phyloP scores from a whole-genome alignment of 441 rosid genomes.

The Melastoma candidum region DNA sequence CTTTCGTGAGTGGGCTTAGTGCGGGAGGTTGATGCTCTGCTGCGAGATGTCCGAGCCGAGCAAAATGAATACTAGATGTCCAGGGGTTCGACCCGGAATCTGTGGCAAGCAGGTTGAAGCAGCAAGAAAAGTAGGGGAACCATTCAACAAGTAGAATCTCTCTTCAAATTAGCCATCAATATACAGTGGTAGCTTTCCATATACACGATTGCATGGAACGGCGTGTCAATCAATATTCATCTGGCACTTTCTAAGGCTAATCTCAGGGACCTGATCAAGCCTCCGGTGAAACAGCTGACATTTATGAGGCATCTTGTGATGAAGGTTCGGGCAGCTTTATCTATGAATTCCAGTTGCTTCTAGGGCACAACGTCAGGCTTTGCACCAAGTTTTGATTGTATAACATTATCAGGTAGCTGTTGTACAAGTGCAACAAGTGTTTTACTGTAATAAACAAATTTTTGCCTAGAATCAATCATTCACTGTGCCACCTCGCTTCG shows the following conservation, averaged over 20 bases:
- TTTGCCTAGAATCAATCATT: constrained; percentile 11
- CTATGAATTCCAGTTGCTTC: too few relatives aligned
- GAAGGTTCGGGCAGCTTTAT: too few relatives aligned
- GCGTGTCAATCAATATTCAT: too few relatives aligned
- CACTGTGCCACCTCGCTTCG: constrained; percentile 36
- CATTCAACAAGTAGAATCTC: constrained; percentile 60
- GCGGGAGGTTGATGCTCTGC: constrained; percentile 70
- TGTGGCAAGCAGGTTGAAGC: constrained; percentile 66
- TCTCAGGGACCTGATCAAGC: too few relatives aligned
- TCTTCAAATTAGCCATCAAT: constrained; percentile 64
- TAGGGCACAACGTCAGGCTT: too few relatives aligned
- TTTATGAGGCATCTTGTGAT: too few relatives aligned
- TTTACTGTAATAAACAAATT: too few relatives aligned
- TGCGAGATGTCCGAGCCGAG: constrained; percentile 63
- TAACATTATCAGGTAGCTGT: too few relatives aligned
- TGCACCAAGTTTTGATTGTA: too few relatives aligned
- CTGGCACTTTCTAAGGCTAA: too few relatives aligned
- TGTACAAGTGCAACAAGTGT: constrained; percentile 6
- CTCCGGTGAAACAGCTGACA: too few relatives aligned
- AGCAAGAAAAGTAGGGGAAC: constrained; percentile 72
- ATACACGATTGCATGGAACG: too few relatives aligned
- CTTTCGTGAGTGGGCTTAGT: constrained; percentile 81
- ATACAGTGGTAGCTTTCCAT: constrained; percentile 41
- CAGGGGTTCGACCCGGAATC: constrained; percentile 70
- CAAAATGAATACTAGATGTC: constrained; percentile 30